Evolutionary conservation across 2,329 filamentous ascomycete species (phyloP).

Genomic region (Trematosphaeria pertusa): DNA sequence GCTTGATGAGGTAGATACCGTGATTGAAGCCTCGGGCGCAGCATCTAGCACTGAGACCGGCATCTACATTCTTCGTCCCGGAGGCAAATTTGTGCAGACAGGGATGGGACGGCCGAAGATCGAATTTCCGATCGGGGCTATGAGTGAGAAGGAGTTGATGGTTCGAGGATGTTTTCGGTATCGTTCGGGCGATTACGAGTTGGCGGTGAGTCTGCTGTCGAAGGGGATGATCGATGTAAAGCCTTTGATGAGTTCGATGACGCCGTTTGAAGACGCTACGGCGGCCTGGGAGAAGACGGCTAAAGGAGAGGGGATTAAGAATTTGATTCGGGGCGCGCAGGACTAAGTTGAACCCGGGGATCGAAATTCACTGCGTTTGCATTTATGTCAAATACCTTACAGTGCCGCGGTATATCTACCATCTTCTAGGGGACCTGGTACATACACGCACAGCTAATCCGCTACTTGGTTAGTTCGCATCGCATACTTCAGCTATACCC

Average conservation of each 20-base stretch:
- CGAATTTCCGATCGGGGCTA: constrained; percentile 89
- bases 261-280: constrained; percentile 36
- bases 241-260: constrained; percentile 37
- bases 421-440: too few species aligned
- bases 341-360: too few species aligned
- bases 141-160: constrained; percentile 81
- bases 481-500: too few species aligned
- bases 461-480: too few species aligned
- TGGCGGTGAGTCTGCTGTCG: constrained; percentile 34
- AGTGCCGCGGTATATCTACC: too few species aligned
- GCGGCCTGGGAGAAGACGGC: constrained; percentile 42
- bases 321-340: constrained; percentile 37
- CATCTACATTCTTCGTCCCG: constrained; percentile 87
- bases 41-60: constrained; percentile 85
- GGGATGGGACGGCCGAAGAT: constrained; percentile 93
- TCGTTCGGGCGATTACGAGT: constrained; percentile 39
- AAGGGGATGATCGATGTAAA: constrained; percentile 32
- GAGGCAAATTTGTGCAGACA: constrained; percentile 94
- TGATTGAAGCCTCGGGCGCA: constrained; percentile 91
- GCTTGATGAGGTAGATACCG: constrained; percentile 75
- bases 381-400: too few species aligned
- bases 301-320: constrained; percentile 43
- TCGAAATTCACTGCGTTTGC: too few species aligned
- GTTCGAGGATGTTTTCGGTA: constrained; percentile 44
- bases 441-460: too few species aligned